Conservation (phyloP, 768 basidiomycete genomes). For the Clitopilus hobsonii region DNA sequence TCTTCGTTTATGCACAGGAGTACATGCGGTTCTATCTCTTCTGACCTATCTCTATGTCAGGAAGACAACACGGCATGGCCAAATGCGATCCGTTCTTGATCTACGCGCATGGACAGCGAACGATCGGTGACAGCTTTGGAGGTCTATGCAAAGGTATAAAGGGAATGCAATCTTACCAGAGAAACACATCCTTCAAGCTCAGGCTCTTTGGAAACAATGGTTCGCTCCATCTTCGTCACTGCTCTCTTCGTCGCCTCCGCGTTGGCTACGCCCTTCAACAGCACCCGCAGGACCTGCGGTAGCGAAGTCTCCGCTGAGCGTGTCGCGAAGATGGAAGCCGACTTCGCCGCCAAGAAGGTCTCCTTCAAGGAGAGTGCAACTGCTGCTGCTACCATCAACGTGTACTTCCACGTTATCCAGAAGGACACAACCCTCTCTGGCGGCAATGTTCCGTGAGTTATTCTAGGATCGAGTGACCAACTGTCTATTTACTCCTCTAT, state of each 20-base stretch:
- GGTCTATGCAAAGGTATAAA: background rate
- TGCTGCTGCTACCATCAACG: conserved; percentile 15
- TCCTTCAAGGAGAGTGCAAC: background rate
- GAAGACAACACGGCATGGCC: background rate
- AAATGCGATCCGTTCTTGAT: background rate
- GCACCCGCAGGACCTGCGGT: conserved; percentile 11
- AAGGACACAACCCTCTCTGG: conserved; percentile 24
- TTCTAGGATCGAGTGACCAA: background rate
- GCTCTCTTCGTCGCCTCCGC: conserved; percentile 1
- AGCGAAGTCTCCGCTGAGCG: conserved; percentile 7
- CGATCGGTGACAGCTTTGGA: background rate
- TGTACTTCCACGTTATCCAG: conserved; percentile 36
- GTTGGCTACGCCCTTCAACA: background rate
- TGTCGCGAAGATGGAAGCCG: conserved; percentile 10
- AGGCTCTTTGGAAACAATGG: background rate
- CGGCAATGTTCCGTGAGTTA: conserved; percentile 37
- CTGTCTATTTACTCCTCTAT: conserved; percentile 5
- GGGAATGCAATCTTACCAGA: background rate
- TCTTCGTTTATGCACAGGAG: background rate
- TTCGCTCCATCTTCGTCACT: background rate
- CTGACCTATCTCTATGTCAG: background rate
- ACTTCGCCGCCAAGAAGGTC: conserved; percentile 10
- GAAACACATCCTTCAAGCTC: background rate
- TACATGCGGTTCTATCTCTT: background rate
- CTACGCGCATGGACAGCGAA: background rate